Conservation (phyloP, 208 protist species). For the Leishmania braziliensis region DNA sequence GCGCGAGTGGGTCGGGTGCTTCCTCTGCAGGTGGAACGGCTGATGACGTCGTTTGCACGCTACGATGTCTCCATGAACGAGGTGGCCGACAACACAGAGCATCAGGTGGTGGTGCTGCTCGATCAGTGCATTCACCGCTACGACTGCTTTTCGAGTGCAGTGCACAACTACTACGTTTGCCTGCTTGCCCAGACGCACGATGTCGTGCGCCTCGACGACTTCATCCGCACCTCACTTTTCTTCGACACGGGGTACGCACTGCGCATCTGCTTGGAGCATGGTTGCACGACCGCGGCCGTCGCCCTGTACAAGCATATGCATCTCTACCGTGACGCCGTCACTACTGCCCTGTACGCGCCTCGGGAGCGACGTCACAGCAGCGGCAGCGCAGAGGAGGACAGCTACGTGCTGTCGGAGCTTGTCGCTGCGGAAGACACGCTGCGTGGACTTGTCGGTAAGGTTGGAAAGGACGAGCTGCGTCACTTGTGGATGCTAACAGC, state of each 20-base stretch:
- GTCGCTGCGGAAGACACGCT: slow-evolving; percentile 71
- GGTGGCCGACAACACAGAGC: slow-evolving; percentile 51
- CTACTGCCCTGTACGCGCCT: slow-evolving; percentile 64
- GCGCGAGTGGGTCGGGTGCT: slow-evolving; percentile 45
- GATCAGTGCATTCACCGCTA: slow-evolving; percentile 88
- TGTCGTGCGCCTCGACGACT: slow-evolving; percentile 69
- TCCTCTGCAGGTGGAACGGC: slow-evolving; percentile 69
- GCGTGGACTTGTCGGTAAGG: slow-evolving; percentile 61
- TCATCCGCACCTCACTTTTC: slow-evolving; percentile 73
- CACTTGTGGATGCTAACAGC: slow-evolving; percentile 94
- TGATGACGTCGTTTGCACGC: slow-evolving; percentile 93
- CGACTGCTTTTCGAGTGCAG: slow-evolving; percentile 74
- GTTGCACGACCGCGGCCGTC: slow-evolving; percentile 78
- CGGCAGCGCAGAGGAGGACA: neutral
- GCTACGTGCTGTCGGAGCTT: slow-evolving; percentile 54
- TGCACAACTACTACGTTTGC: slow-evolving; percentile 95
- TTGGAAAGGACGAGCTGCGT: slow-evolving; percentile 80
- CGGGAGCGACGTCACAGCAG: neutral
- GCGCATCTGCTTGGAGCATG: slow-evolving; percentile 82
- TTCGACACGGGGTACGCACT: slow-evolving; percentile 94
- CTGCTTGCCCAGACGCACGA: slow-evolving; percentile 87
- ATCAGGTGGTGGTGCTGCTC: slow-evolving; percentile 94
- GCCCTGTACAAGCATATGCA: slow-evolving; percentile 91
- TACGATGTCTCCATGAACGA: slow-evolving; percentile 81
- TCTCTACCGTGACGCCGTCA: slow-evolving; percentile 95